Percentiles rank a stretch among this genome's conserved stretches.
phyloP scores from a whole-genome alignment of 139 green algal species.

The Deuterostichococcus epilithicus region DNA sequence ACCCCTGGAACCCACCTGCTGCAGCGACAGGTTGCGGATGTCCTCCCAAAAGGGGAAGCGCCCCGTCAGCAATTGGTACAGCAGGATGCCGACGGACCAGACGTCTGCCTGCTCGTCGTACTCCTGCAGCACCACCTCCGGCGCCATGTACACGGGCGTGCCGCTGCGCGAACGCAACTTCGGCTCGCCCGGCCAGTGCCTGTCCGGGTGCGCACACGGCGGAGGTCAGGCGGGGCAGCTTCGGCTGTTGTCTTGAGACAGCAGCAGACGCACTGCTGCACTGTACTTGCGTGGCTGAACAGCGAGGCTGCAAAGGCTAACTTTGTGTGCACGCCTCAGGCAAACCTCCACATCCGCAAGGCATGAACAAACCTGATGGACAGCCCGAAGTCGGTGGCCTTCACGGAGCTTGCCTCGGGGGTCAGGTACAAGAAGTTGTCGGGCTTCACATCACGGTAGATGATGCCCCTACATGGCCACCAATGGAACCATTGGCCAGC shows the following conservation, averaged over 20 bases:
- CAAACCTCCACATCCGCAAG: slow-evolving; percentile 1
- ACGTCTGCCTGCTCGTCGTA: slow-evolving; percentile 78
- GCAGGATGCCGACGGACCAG: slow-evolving; percentile 88
- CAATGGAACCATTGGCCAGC: no score
- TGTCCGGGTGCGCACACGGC: background rate
- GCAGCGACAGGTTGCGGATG: slow-evolving; percentile 68
- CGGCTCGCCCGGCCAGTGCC: slow-evolving; percentile 65
- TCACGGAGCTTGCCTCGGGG: slow-evolving; percentile 60
- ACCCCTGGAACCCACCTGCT: slow-evolving; percentile 37
- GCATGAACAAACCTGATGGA: slow-evolving; percentile 53
- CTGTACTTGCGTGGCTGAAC: background rate
- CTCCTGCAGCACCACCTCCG: slow-evolving; percentile 61
- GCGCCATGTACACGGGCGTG: slow-evolving; percentile 89
- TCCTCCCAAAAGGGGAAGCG: slow-evolving; percentile 87
- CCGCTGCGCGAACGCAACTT: slow-evolving; percentile 73
- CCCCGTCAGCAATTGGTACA: slow-evolving; percentile 86
- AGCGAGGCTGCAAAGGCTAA: background rate
- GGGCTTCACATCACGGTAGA: slow-evolving; percentile 74
- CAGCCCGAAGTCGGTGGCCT: slow-evolving; percentile 86
- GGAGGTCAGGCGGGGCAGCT: no score
- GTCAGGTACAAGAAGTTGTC: slow-evolving; percentile 91
- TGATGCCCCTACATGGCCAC: slow-evolving; percentile 33
- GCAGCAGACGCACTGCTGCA: background rate
- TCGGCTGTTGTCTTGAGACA: background rate
- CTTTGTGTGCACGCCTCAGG: background rate